Conservation (phyloP, 345 rosid species). For the Boechera retrofracta region DNA sequence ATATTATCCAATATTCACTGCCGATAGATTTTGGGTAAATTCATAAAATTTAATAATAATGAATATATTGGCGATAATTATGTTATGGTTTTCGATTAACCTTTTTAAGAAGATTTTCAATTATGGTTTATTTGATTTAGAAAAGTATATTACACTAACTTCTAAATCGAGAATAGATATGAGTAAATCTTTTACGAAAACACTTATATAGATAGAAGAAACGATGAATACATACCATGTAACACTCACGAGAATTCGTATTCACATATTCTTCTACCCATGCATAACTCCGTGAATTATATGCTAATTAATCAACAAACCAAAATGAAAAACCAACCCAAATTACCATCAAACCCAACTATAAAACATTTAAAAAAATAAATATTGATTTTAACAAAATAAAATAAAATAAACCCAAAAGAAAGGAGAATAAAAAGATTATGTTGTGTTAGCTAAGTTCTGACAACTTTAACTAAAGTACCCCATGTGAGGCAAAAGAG, state of each 20-base stretch:
- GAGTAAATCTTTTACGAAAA: not conserved
- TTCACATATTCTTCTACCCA: constrained; percentile 46
- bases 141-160: not conserved
- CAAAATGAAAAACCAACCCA: constrained; percentile 35
- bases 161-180: not conserved
- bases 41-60: no score
- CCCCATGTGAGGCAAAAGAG: constrained; percentile 43
- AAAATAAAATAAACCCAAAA: not conserved
- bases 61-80: no score
- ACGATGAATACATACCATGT: constrained; percentile 40
- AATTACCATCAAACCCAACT: constrained; percentile 35
- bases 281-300: constrained; percentile 13
- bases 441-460: constrained; percentile 48
- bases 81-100: no score
- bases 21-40: no score
- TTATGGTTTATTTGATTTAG: not conserved
- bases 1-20: no score
- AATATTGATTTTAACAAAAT: constrained; percentile 23
- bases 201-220: constrained; percentile 40
- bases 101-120: no score
- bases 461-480: constrained; percentile 50
- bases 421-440: constrained; percentile 23
- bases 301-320: constrained; percentile 23
- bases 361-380: constrained; percentile 26
- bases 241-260: constrained; percentile 28